phyloP scores from a whole-genome alignment of 805 yeast species.

The Wickerhamomyces queroliae region DNA sequence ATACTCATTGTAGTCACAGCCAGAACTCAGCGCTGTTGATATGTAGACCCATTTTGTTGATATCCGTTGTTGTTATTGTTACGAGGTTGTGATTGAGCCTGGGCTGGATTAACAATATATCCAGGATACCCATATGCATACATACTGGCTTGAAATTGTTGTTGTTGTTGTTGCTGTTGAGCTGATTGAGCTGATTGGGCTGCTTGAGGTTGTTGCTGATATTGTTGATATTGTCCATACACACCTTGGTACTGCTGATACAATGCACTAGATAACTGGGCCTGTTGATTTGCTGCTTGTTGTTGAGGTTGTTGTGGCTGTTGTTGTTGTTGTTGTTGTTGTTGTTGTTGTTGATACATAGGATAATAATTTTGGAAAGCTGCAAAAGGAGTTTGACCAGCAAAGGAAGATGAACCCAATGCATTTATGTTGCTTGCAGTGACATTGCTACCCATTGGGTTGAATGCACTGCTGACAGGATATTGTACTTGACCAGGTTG shows the following conservation, averaged over 20 bases:
- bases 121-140: not conserved
- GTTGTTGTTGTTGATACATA: constrained; percentile 1
- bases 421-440: not conserved
- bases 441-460: not conserved
- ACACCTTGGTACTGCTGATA: not conserved
- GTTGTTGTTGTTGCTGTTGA: constrained; percentile 9
- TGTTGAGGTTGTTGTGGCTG: constrained; percentile 1
- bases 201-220: not conserved
- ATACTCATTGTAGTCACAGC: too few relatives aligned
- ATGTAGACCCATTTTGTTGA: too few relatives aligned
- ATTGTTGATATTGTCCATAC: constrained; percentile 1
- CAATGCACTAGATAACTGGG: not conserved
- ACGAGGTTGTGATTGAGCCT: not conserved
- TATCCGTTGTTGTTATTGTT: too few relatives aligned
- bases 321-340: not conserved
- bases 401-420: not conserved
- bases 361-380: constrained; percentile 6
- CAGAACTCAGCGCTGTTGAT: too few relatives aligned
- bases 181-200: constrained; percentile 2
- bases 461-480: too few relatives aligned
- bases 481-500: not conserved
- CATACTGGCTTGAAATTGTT: not conserved
- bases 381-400: constrained; percentile 2
- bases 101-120: not conserved
- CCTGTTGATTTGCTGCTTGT: not conserved